Evolutionary conservation across 495 filamentous ascomycete genomes (phyloP).

Genomic region (Aspergillus affinis): DNA sequence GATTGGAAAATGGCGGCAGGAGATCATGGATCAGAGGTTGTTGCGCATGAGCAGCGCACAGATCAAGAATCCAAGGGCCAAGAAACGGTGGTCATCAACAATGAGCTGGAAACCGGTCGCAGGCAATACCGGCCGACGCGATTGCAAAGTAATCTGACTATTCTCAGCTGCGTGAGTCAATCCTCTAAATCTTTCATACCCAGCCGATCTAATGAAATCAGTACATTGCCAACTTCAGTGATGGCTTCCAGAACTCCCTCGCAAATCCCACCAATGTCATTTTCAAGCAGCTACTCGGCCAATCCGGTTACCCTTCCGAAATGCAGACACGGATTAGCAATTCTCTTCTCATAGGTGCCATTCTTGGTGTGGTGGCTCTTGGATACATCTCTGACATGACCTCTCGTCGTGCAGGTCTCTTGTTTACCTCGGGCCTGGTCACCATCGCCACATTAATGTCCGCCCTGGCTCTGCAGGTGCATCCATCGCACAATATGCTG

Average conservation of each 20-base stretch:
- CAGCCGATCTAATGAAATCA: conserved; percentile 13
- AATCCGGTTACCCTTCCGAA: conserved; percentile 26
- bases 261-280: conserved; percentile 42
- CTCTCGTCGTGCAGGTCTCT: conserved; percentile 30
- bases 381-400: conserved; percentile 36
- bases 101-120: not conserved
- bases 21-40: not conserved
- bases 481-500: conserved; percentile 33
- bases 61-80: not conserved
- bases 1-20: not conserved
- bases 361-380: conserved; percentile 33
- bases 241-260: conserved; percentile 35
- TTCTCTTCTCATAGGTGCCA: conserved; percentile 34
- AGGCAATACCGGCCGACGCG: conserved; percentile 17
- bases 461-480: conserved; percentile 32
- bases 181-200: too few relatives aligned
- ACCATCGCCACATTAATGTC: conserved; percentile 36
- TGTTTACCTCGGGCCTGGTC: conserved; percentile 35
- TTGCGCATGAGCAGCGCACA: not conserved
- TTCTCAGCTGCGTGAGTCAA: conserved; percentile 27
- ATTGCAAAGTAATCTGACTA: conserved; percentile 29
- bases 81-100: not conserved
- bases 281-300: conserved; percentile 33
- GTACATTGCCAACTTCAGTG: conserved; percentile 42
- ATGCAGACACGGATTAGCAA: conserved; percentile 41